Percentiles rank a stretch among this genome's conserved stretches.
Evolutionary conservation across 2,329 filamentous ascomycete species (phyloP).

Genomic region (Sporothrix brunneoviolacea): DNA sequence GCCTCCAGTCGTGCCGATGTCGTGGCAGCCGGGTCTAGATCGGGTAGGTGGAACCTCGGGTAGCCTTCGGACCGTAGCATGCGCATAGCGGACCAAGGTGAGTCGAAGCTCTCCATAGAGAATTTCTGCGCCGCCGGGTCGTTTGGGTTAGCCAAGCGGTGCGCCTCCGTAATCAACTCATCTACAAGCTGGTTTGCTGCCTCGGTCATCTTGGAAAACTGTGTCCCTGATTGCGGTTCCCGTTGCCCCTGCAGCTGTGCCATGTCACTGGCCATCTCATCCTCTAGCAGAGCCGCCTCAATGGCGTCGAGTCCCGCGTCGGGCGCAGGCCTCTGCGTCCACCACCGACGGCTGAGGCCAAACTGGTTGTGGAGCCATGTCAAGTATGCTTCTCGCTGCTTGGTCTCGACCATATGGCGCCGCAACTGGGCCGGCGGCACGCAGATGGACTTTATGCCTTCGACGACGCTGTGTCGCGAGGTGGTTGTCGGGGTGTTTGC

Average conservation of each 20-base stretch:
- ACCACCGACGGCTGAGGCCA: constrained; percentile 14
- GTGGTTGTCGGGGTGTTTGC: constrained; percentile 4
- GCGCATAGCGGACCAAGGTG: constrained; percentile 25
- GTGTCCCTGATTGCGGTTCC: constrained; percentile 25
- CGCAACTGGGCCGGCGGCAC: constrained; percentile 7
- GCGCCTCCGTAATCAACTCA: constrained; percentile 24
- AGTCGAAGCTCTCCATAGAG: constrained; percentile 25
- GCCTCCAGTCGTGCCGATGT: constrained; percentile 18
- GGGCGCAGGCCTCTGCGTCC: constrained; percentile 8
- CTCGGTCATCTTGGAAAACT: constrained; percentile 15
- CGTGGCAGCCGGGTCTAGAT: constrained; percentile 18
- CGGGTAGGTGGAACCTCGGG: constrained; percentile 25
- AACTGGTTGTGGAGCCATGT: constrained; percentile 16
- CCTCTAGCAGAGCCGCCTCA: constrained; percentile 11
- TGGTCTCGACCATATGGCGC: background rate
- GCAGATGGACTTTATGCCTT: constrained; percentile 16
- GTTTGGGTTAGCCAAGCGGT: constrained; percentile 20
- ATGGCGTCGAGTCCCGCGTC: constrained; percentile 6
- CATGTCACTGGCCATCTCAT: constrained; percentile 3
- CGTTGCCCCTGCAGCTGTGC: constrained; percentile 12
- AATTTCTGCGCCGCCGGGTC: constrained; percentile 16
- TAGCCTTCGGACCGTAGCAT: constrained; percentile 30
- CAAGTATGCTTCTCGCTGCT: constrained; percentile 11
- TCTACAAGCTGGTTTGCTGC: constrained; percentile 27
- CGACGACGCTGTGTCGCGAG: constrained; percentile 5